Evolutionary conservation across 495 filamentous ascomycete species (phyloP), one percentile per base, ranked within the genome.

Genomic region (Ramalina peruviana): DNA sequence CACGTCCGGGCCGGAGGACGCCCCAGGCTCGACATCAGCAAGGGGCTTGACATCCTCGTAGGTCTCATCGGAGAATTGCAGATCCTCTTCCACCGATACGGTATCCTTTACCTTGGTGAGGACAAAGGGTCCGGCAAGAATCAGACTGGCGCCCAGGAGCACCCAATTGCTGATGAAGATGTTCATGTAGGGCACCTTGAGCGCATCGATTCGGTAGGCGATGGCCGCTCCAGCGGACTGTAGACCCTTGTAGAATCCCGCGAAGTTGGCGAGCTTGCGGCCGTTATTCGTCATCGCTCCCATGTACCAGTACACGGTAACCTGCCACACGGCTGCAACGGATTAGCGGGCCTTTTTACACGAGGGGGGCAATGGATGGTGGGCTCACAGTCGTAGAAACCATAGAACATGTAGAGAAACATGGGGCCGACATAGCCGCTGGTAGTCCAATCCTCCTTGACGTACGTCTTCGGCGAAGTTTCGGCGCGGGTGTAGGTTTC

Each of bases 191-290:
- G 80, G 67, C 15, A 69, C 67, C 40, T 75, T 68, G 19, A 75
- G 45, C 12, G 71, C 72, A 51, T 94, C 88, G 42, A 87, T 58
- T n/a, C 78, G 72, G 82, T 80, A 94, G 57, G 83, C 83, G 41
- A 94, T 75, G 19, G 86, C 87, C 2, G 82, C 75, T 46, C 87
- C 88, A 16, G 86, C 86, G 19, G 85, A 88, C 63, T 94, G 88
- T 52, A 95, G 79, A 40, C 85, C 86, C 60, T 94, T 94, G 77
- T 94, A 94, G 72, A 88, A 94, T 42, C 88, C 88, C 15, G 86
- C 79, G 57, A 88, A 79, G 70, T 94, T 92, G 65, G 88, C 88
- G 15, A 88, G 78, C 58, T 86, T 89, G 58, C 88, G 83, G 51
- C 85, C 81, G 23, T 88, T 90, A 72, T 94, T 94, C 54, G 83